Base-by-base conservation (phyloP, 441 rosid species). In the Euphorbia celastroides region DNA sequence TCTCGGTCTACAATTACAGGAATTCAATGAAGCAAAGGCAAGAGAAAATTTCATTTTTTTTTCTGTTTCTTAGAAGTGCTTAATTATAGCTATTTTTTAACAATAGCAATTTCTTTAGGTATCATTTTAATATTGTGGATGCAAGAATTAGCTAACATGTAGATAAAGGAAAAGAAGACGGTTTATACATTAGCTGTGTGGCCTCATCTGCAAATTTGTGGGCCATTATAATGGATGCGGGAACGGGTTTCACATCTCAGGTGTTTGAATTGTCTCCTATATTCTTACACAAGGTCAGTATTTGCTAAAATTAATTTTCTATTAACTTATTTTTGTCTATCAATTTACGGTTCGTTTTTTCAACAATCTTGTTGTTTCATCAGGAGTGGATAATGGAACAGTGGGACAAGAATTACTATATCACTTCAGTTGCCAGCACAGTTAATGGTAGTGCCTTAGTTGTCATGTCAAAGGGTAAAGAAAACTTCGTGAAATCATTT, bases 381-480 rank as follows among this genome's bases (percentile, higher is more conserved):
- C 79, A 88, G 97, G 97, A 90, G 70, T 90, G 97, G 97, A 90
- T 90, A 73, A 85, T 90, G 89, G 89, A 85, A 60, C 84, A 83
- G 48, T 85, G 89, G 89, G 89, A 82, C 68, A 81, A 76, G 70
- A 82, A 83, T 74, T 85, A 76, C 64, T 85, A 83, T 70, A 85
- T 85, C 51, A 85, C 81, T 62, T 75, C 89, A 41, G 72, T 84
- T 57, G 86, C 83, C 7, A 86, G 86, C 25, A 69, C 86, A 42
- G 55, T 65, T 56, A 79, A 75, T 41, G 86, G 89, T 26, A 74
- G 83, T 65, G 79, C 89, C 27, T 68, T 84, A 77, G 86, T 84
- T 34, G 83, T 84, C 27, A 82, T 84, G 86, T 84, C 89, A 30
- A 82, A 84, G 51, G 89, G 89, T 80, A 62, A 70, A 64, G 30